Percentiles rank a stretch among this genome's conserved stretches.
Evolutionary conservation across 208 protist species (phyloP).

Genomic region (Porcisia hertigi): DNA sequence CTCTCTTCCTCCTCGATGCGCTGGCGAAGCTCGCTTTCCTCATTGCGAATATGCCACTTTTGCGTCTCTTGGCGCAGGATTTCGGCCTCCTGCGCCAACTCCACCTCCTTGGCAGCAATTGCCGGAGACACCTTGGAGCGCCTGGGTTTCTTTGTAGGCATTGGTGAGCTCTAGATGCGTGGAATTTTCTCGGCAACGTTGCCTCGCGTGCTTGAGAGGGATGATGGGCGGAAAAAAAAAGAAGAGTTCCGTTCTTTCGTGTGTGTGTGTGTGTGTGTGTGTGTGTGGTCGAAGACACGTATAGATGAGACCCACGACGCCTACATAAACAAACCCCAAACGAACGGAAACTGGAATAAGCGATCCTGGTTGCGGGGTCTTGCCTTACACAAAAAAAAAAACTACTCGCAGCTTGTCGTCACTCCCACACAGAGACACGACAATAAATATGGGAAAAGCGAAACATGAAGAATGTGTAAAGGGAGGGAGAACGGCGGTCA

Average conservation of each 20-base stretch:
- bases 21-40: slow-evolving; percentile 56
- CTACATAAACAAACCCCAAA: background rate
- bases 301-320: background rate
- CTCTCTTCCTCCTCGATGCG: slow-evolving; percentile 69
- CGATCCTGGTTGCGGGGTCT: background rate
- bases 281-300: background rate
- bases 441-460: background rate
- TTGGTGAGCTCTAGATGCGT: slow-evolving; percentile 9
- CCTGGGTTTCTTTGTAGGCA: slow-evolving; percentile 49
- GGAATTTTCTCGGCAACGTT: background rate
- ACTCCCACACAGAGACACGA: background rate
- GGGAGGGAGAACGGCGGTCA: too few species aligned
- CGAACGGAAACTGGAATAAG: background rate
- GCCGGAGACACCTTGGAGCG: slow-evolving; percentile 32
- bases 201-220: background rate
- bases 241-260: background rate
- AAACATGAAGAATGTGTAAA: slow-evolving; percentile 1
- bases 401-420: background rate
- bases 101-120: slow-evolving; percentile 37
- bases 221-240: background rate
- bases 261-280: background rate
- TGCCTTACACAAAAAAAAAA: too few species aligned
- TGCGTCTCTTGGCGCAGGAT: slow-evolving; percentile 48
- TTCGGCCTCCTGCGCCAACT: slow-evolving; percentile 44
- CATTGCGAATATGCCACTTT: slow-evolving; percentile 50